Base-by-base conservation (phyloP, 768 basidiomycete genomes). In the Suillus tomentosus region DNA sequence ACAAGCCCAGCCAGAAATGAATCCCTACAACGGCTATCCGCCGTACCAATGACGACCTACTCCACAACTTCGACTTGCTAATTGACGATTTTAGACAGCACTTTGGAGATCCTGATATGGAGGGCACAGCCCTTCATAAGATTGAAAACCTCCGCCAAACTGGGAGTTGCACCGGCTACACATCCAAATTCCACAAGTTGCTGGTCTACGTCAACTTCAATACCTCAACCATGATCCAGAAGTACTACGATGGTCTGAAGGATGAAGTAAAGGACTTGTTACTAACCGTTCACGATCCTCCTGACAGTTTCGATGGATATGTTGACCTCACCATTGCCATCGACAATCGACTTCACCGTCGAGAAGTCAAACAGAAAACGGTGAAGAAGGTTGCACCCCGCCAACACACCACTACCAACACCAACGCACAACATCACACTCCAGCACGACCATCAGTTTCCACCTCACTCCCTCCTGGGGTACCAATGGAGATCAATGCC, bases 401-500 rank as follows among this genome's bases (percentile, higher is more conserved):
- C 5, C 31, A 31, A 6, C 31, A 31, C 5, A 0, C 31, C 5
- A 5, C 31, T 1, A 4, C 27, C 0, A 3, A 27, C 27, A 31
- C 31, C 5, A 31, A 5, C 31, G 1, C 5, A 0, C 31, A 31
- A 2, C 5, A 1, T 2, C 31, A 31, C 5, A 5, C 31, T 5
- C 4, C 31, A 31, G 4, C 5, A 5, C 0, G 0, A 24, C n/a
- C 62, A 13, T 58, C n/a, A 1, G 10, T n/a, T 4, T 31, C 17
- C 5, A 15, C 61, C 8, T 31, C 66, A n/a, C 36, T 62, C n/a
- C 19, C 54, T 42, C 19, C 61, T 36, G 31, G 50, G 13, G 68
- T 71, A 27, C 72, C 76, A 8, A 77, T 77, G 77, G 73, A 77
- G n/a, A 66, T 79, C 42, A 73, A 77, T 51, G 69, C 72, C 24